A percentile compares a stretch with the other conserved stretches of the same genome.
Conservation (phyloP, 2,329 filamentous ascomycete species). For the Ophiostoma pallidulum region DNA sequence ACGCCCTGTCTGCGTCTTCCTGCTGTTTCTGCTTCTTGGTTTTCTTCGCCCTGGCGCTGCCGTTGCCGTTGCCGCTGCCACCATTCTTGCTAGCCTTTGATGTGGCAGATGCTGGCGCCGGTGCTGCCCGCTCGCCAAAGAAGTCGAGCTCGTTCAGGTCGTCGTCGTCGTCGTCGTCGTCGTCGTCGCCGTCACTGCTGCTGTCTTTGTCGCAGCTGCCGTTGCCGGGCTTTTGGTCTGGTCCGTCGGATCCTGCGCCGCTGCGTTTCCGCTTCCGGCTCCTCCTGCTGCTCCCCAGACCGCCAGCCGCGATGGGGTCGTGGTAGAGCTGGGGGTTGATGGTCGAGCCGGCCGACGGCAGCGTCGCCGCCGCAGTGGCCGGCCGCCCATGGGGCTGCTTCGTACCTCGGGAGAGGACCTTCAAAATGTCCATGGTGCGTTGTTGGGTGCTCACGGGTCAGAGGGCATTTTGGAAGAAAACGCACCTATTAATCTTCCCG, state of each 20-base stretch:
- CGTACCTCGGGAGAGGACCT: slow-evolving; percentile 60
- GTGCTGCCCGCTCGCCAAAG: slow-evolving; percentile 41
- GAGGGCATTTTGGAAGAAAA: too few relatives aligned
- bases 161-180: slow-evolving; percentile 24
- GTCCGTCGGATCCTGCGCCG: slow-evolving; percentile 10
- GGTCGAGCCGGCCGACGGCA: slow-evolving; percentile 56
- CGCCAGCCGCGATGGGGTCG: slow-evolving; percentile 35
- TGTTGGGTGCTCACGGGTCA: too few relatives aligned
- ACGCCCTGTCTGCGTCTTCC: slow-evolving; percentile 22
- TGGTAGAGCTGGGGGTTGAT: slow-evolving; percentile 63
- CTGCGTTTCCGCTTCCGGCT: slow-evolving; percentile 41
- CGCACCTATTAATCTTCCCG: too few relatives aligned
- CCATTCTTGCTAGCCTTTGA: slow-evolving; percentile 21
- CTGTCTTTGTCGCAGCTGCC: slow-evolving; percentile 12
- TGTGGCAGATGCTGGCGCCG: slow-evolving; percentile 11
- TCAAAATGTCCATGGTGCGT: slow-evolving; percentile 65
- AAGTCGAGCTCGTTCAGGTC: slow-evolving; percentile 46
- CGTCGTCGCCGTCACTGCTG: slow-evolving; percentile 26
- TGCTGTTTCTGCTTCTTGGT: slow-evolving; percentile 18
- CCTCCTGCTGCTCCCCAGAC: slow-evolving; percentile 36
- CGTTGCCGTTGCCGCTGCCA: slow-evolving; percentile 15
- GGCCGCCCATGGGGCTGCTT: slow-evolving; percentile 35
- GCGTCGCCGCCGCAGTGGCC: slow-evolving; percentile 30
- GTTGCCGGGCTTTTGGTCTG: too few relatives aligned
- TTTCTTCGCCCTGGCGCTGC: slow-evolving; percentile 29